Evolutionary conservation across 306 rosid species (phyloP).

Genomic region (Gynostemma pentaphyllum): DNA sequence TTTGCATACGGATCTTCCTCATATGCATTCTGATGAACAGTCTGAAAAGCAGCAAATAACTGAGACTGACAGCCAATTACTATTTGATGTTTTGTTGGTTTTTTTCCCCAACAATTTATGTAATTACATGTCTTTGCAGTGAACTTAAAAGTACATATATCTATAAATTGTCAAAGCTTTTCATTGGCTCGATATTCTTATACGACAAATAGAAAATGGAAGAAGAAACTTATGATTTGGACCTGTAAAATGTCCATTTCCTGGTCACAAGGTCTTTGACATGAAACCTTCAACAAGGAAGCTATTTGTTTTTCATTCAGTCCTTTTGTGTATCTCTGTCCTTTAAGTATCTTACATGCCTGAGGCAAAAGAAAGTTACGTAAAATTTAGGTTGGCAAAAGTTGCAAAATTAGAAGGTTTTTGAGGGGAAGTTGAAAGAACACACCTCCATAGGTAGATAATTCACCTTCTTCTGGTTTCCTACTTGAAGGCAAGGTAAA

Average conservation of each 20-base stretch:
- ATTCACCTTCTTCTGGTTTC: constrained; percentile 74
- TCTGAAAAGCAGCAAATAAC: constrained; percentile 28
- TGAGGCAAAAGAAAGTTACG: constrained; percentile 8
- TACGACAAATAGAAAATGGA: neutral
- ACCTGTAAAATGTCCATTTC: constrained; percentile 84
- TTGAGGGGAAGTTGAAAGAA: neutral
- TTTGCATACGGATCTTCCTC: constrained; percentile 72
- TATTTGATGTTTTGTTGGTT: neutral
- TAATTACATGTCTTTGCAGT: neutral
- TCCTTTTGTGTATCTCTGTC: constrained; percentile 82
- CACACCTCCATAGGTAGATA: constrained; percentile 93
- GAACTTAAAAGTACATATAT: neutral
- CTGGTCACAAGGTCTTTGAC: constrained; percentile 90
- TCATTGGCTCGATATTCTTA: neutral
- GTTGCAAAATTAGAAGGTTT: neutral
- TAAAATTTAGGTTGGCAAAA: neutral
- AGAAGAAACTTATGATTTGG: neutral
- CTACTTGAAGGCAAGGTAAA: constrained; percentile 95
- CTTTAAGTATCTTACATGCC: constrained; percentile 96
- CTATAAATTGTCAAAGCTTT: neutral
- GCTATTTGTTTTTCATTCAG: constrained; percentile 82
- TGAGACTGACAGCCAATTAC: neutral
- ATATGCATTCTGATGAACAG: constrained; percentile 77
- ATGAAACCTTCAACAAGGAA: constrained; percentile 74
- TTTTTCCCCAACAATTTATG: neutral